A percentile compares a stretch with the other conserved stretches of the same genome.
Conservation (phyloP, 1,284 basidiomycete species). For the Sporisorium exsertum region DNA sequence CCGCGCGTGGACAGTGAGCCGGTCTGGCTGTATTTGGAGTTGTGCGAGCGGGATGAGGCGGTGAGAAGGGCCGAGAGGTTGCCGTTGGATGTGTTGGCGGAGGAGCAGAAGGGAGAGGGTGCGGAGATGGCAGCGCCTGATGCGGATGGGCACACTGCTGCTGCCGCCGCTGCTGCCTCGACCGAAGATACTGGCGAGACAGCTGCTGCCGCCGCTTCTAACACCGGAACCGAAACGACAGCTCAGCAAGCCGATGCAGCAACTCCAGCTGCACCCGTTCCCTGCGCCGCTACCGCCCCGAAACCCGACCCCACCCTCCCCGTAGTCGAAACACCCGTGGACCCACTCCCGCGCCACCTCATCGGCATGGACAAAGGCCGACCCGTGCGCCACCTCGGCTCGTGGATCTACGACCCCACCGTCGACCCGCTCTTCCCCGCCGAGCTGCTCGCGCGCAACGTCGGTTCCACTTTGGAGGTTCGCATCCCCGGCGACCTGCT, state of each 20-base stretch:
- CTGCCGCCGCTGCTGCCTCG: background rate
- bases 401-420: slow-evolving; percentile 62
- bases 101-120: slow-evolving; percentile 30
- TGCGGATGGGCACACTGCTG: background rate
- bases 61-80: slow-evolving; percentile 31
- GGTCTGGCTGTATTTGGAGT: slow-evolving; percentile 66
- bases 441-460: slow-evolving; percentile 62
- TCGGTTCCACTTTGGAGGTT: slow-evolving; percentile 66
- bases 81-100: slow-evolving; percentile 26
- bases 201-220: background rate
- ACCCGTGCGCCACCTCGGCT: slow-evolving; percentile 62
- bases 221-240: background rate
- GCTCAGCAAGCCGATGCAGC: background rate
- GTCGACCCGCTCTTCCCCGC: slow-evolving; percentile 61
- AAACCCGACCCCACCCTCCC: slow-evolving; percentile 6
- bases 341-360: slow-evolving; percentile 47
- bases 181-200: background rate
- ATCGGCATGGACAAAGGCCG: slow-evolving; percentile 64
- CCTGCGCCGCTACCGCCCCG: background rate
- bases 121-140: no score
- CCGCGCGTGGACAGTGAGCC: slow-evolving; percentile 66
- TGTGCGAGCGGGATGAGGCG: slow-evolving; percentile 59
- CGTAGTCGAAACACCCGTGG: slow-evolving; percentile 24
- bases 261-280: background rate
- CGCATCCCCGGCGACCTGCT: slow-evolving; percentile 61